Conservation (phyloP, 805 yeast genomes). For the Zygosaccharomyces rouxii region DNA sequence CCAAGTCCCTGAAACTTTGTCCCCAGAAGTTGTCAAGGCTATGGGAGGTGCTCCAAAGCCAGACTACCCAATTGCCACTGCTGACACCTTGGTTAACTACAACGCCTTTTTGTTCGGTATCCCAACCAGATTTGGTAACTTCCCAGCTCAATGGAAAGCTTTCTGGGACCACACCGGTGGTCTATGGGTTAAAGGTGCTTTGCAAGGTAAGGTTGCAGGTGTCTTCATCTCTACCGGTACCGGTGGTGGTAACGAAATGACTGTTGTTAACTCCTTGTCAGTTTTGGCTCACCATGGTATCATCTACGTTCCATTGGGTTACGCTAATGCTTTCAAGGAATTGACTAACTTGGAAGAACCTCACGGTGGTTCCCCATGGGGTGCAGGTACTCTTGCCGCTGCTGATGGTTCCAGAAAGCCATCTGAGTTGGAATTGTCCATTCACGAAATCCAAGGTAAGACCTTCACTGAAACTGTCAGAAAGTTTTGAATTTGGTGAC, state of each 20-base stretch:
- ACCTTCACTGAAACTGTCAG: slow-evolving; percentile 48
- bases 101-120: slow-evolving; percentile 83
- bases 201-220: slow-evolving; percentile 71
- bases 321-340: slow-evolving; percentile 51
- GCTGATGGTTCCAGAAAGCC: slow-evolving; percentile 73
- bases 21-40: slow-evolving; percentile 53
- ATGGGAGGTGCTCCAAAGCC: slow-evolving; percentile 65
- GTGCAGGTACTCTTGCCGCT: slow-evolving; percentile 78
- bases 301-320: slow-evolving; percentile 75
- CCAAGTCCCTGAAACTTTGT: slow-evolving; percentile 77
- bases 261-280: slow-evolving; percentile 60
- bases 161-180: slow-evolving; percentile 79
- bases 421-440: slow-evolving; percentile 54
- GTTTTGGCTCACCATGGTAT: slow-evolving; percentile 75
- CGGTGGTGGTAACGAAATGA: slow-evolving; percentile 82
- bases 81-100: slow-evolving; percentile 53
- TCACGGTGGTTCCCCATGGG: slow-evolving; percentile 84
- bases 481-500: slow-evolving; percentile 25
- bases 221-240: slow-evolving; percentile 71
- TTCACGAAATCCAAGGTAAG: slow-evolving; percentile 66
- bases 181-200: slow-evolving; percentile 70
- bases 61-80: slow-evolving; percentile 58
- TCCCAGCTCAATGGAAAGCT: slow-evolving; percentile 72
- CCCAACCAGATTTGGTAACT: slow-evolving; percentile 80
- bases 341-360: slow-evolving; percentile 54